Evolutionary conservation across 306 rosid species (phyloP), one percentile per base, ranked within the genome.

Genomic region (Leucaena leucocephala): DNA sequence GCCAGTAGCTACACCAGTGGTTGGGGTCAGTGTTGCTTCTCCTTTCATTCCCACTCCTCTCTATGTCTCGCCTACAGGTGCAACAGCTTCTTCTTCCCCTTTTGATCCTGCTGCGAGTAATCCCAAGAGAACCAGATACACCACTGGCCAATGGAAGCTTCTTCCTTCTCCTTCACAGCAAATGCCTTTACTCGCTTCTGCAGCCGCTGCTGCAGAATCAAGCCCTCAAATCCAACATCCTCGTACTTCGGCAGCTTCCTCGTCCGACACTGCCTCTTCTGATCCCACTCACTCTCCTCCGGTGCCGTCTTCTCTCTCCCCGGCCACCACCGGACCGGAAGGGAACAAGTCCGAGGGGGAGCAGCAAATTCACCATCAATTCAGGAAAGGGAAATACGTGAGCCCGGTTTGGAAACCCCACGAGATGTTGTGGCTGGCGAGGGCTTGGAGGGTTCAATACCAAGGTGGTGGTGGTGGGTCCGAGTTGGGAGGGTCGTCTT

Each of bases 371-470:
- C 92, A 82, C 78, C 94, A 84, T 5, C 99, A 91, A 38, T 85
- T 86, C 50, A 83, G 99, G 79, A 95, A 91, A 79, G 99, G 98
- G 3, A 95, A 95, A 54, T 93, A 90, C 68, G 97, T 95, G 34
- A 95, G 98, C 83, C 99, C 99, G 1, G 99, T 93, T 72, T 95
- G 99, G 99, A 95, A 95, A 75, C 98, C 99, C 1, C 87, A 85
- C 67, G 99, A 95, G 87, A 95, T 93, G 99, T 46, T 95, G 27
- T 95, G 99, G 96, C 52, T 95, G 6, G 98, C 98, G 38, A 87
- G 90, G 67, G 99, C 92, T 8, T 91, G 99, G 99, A 89, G 88
- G 77, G 85, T 85, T 14, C 96, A 91, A 48, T 89, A 90, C 83
- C 94, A 92, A 87, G 86, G 87, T 8, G 62, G 61, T n/a, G 22